phyloP scores from a whole-genome alignment of 176 grass and related monocot genomes.

The Tuctoria greenei region DNA sequence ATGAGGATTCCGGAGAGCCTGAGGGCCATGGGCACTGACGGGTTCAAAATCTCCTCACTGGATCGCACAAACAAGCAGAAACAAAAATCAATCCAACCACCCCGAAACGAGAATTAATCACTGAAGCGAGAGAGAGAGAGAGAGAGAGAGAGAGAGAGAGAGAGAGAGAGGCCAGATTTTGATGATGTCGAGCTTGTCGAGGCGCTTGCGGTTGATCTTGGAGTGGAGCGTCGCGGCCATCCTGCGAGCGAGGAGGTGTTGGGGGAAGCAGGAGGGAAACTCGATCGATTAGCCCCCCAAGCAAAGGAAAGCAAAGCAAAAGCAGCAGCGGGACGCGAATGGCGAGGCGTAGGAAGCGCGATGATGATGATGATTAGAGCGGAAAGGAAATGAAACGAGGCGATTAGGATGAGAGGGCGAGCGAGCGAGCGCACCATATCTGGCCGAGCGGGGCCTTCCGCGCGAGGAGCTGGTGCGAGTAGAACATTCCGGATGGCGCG shows the following conservation, averaged over 20 bases:
- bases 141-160: too few relatives aligned
- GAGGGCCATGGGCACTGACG: conserved; percentile 89
- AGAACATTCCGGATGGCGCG: conserved; percentile 60
- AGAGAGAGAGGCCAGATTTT: too few relatives aligned
- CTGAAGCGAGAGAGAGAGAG: too few relatives aligned
- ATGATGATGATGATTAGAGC: not conserved
- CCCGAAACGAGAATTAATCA: too few relatives aligned
- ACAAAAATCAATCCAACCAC: not conserved
- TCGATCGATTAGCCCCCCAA: not conserved
- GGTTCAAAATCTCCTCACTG: conserved; percentile 94
- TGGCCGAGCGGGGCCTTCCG: conserved; percentile 86
- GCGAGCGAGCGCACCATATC: conserved; percentile 61
- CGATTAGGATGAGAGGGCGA: not conserved
- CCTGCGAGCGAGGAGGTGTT: conserved; percentile 27
- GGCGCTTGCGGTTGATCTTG: conserved; percentile 79
- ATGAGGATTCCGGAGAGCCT: conserved; percentile 93
- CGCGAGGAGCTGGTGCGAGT: conserved; percentile 89
- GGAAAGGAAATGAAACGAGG: not conserved
- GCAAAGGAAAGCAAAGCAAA: too few relatives aligned
- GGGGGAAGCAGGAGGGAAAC: not conserved
- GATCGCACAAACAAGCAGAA: not conserved
- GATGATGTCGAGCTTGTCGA: conserved; percentile 88
- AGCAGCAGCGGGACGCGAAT: not conserved
- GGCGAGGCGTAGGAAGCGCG: not conserved
- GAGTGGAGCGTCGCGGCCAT: conserved; percentile 90